A percentile compares a stretch with the other conserved stretches of the same genome.
Evolutionary conservation across 2,329 filamentous ascomycete species (phyloP).

Genomic region (Phialocephala subalpina): DNA sequence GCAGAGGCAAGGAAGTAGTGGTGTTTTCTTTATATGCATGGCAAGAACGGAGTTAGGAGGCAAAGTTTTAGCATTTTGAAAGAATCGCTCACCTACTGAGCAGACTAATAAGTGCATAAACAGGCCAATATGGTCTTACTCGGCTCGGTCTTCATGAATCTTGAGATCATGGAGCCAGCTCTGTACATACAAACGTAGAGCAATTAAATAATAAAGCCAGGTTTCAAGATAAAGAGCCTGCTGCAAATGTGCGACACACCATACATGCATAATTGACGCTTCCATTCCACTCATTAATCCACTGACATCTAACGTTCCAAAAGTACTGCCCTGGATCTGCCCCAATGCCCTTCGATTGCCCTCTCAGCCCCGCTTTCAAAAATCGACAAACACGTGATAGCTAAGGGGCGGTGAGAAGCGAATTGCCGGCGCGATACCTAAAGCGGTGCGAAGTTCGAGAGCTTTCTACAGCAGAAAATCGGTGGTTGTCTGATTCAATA

Average conservation of each 20-base stretch:
- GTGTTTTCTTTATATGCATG: conserved; percentile 14
- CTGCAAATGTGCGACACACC: not conserved
- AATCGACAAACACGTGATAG: not conserved
- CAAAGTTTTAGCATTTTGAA: conserved; percentile 18
- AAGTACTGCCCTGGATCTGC: not conserved
- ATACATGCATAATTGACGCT: not conserved
- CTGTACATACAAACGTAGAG: conserved; percentile 8
- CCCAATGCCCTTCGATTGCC: not conserved
- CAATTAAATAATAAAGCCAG: conserved; percentile 6
- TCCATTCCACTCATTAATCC: too few relatives aligned
- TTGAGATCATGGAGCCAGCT: not conserved
- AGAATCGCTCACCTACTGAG: not conserved
- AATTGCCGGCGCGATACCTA: not conserved
- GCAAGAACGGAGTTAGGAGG: conserved; percentile 29
- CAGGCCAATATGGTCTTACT: conserved; percentile 9
- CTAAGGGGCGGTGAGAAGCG: not conserved
- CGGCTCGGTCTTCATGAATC: not conserved
- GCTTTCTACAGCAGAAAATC: conserved; percentile 18
- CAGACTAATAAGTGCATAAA: conserved; percentile 12
- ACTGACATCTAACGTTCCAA: not conserved
- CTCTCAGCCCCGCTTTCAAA: not conserved
- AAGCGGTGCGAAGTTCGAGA: not conserved
- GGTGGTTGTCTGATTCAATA: conserved; percentile 22
- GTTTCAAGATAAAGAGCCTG: not conserved
- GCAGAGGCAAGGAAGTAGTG: conserved; percentile 31